Conservation (phyloP, 2,329 filamentous ascomycete species). For the Magnaporthiopsis rhizophila region DNA sequence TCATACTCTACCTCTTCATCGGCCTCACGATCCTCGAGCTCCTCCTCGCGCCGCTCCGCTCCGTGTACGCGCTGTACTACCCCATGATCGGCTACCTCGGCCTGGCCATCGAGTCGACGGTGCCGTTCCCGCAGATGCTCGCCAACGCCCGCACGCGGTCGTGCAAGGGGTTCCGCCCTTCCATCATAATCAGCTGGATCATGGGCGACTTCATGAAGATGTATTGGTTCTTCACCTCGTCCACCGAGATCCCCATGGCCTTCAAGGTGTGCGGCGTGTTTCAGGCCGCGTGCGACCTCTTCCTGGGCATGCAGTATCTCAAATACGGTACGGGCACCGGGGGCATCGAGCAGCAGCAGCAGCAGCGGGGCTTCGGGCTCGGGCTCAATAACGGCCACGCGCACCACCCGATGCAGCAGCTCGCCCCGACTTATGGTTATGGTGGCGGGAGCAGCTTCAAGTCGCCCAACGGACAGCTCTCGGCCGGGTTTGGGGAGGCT, state of each 20-base stretch:
- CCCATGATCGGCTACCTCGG: conserved; percentile 64
- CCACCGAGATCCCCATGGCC: conserved; percentile 61
- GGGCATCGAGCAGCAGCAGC: conserved; percentile 17
- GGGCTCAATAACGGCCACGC: conserved; percentile 1
- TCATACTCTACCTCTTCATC: conserved; percentile 59
- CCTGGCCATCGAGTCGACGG: conserved; percentile 69
- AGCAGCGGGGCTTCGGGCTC: conserved; percentile 16
- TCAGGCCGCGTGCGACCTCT: conserved; percentile 68
- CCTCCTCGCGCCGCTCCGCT: conserved; percentile 50
- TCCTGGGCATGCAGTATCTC: conserved; percentile 67
- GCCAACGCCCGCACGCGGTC: conserved; percentile 61
- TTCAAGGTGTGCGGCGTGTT: conserved; percentile 81
- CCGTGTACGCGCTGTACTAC: conserved; percentile 58
- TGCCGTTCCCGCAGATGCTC: conserved; percentile 72
- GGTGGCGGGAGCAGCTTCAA: conserved; percentile 15
- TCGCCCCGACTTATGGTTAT: neutral
- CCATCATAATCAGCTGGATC: conserved; percentile 70
- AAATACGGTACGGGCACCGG: conserved; percentile 56
- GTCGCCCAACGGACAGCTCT: conserved; percentile 21
- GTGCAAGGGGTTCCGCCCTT: conserved; percentile 70
- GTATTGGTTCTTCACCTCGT: conserved; percentile 73
- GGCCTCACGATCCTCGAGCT: conserved; percentile 56
- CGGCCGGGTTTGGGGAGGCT: conserved; percentile 29
- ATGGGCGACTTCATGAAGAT: conserved; percentile 80
- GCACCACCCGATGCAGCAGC: conserved; percentile 1